phyloP scores from a whole-genome alignment of 2,329 filamentous ascomycete genomes.

The Bipolaris victoriae region DNA sequence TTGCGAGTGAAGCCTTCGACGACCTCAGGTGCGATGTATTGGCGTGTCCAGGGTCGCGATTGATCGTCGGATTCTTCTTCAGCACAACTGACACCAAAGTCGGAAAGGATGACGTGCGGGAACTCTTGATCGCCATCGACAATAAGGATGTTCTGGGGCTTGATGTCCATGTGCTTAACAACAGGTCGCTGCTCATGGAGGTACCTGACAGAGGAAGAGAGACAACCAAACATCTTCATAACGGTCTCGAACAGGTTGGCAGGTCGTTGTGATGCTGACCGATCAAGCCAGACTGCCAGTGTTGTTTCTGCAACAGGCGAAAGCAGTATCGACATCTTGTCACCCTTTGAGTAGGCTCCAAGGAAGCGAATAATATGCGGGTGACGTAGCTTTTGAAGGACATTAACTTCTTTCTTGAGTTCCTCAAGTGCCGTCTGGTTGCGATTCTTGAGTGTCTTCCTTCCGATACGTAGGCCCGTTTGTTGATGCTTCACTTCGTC shows the following conservation, averaged over 20 bases:
- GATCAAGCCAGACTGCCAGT: slow-evolving; percentile 43
- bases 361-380: slow-evolving; percentile 49
- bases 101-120: slow-evolving; percentile 46
- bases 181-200: slow-evolving; percentile 47
- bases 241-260: slow-evolving; percentile 32
- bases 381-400: slow-evolving; percentile 48
- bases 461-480: slow-evolving; percentile 41
- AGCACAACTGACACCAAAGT: slow-evolving; percentile 46
- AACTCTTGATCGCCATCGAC: slow-evolving; percentile 36
- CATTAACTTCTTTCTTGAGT: slow-evolving; percentile 44
- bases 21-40: slow-evolving; percentile 47
- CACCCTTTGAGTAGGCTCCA: slow-evolving; percentile 43
- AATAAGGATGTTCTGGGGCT: slow-evolving; percentile 49
- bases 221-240: slow-evolving; percentile 47
- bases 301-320: slow-evolving; percentile 48
- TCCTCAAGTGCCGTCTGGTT: slow-evolving; percentile 40
- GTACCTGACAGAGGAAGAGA: slow-evolving; percentile 44
- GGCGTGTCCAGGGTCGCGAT: slow-evolving; percentile 38
- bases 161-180: slow-evolving; percentile 48
- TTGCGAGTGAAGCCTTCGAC: slow-evolving; percentile 35
- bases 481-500: slow-evolving; percentile 46
- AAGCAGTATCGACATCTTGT: slow-evolving; percentile 47
- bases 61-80: slow-evolving; percentile 28
- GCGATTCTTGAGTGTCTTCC: slow-evolving; percentile 49
- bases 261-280: slow-evolving; percentile 25